phyloP scores from a whole-genome alignment of 169 alveolate genomes.

The Eimeria acervulina region DNA sequence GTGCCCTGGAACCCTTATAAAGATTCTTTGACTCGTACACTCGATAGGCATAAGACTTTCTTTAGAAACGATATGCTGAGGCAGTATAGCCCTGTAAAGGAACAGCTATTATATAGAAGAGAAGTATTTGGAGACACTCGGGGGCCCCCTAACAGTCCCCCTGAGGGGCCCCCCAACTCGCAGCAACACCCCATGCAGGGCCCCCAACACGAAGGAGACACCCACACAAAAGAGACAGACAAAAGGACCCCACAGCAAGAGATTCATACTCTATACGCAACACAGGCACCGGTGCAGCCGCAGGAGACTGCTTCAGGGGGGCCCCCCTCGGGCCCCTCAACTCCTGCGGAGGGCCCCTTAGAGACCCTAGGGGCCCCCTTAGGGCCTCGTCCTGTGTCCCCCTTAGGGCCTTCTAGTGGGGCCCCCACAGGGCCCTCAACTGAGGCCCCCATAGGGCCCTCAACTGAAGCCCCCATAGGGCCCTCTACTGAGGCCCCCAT shows the following conservation, averaged over 20 bases:
- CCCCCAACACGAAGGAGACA: too few species aligned
- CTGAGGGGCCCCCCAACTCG: not conserved
- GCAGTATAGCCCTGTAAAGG: constrained; percentile 86
- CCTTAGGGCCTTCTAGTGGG: not conserved
- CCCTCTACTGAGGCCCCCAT: not conserved
- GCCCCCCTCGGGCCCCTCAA: too few species aligned
- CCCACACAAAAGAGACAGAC: not conserved
- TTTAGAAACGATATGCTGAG: constrained; percentile 91
- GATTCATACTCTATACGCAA: too few species aligned
- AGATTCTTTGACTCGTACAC: constrained; percentile 86
- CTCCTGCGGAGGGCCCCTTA: too few species aligned
- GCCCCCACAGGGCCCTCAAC: not conserved
- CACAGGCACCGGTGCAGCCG: too few species aligned
- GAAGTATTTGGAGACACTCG: constrained; percentile 38
- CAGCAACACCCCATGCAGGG: not conserved
- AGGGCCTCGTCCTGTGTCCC: too few species aligned
- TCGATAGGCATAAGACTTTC: constrained; percentile 88
- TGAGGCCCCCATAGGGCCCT: not conserved
- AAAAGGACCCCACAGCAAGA: not conserved
- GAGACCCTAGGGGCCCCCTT: not conserved
- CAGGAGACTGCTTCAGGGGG: too few species aligned
- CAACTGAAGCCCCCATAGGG: not conserved
- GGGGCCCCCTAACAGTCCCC: not conserved
- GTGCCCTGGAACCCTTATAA: constrained; percentile 94
- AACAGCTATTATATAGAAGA: constrained; percentile 27